Base-by-base conservation (phyloP, 345 rosid species). In the Brassica rapa region DNA sequence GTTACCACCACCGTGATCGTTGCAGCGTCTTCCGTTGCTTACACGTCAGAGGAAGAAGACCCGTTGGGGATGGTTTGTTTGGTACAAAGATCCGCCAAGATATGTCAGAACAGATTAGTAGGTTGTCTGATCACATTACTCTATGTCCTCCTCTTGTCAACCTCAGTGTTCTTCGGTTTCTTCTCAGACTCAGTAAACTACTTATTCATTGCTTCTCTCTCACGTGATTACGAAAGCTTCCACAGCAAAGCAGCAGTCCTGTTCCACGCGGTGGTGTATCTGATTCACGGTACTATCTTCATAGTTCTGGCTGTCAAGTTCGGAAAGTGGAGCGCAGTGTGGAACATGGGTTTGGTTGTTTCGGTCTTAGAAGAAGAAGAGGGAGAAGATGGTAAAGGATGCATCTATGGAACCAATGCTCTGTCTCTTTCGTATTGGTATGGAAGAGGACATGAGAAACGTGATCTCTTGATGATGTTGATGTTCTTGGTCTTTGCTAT, bases 91-190 rank as follows among this genome's bases (percentile, higher is more conserved):
- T 43, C 79, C 5, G 8, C 71, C 12, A 64, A 75, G 5, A 70
- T 53, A 49, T 78, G 77, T 19, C 43, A 21, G 60, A 62, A 60
- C 16, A 77, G 82, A 37, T 6, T 82, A n/a, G 43, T 16, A 65
- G 87, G 89, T 29, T 86, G 87, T 37, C 49, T 86, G 24, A 63
- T 87, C 11, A 84, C 90, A 37, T 87, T 83, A 19, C 25, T 83
- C 4, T 86, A 77, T 68, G 83, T 73, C 27, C 78, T 80, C 41
- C 8, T 78, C 43, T 72, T 81, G 63, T 84, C 83, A 37, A 74
- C 80, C 5, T 61, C 70, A 43, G 74, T 70, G 29, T 60, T 82
- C 35, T 46, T 72, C 6, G 87, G 87, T 6, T 57, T 84, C 76
- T 23, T 81, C 62, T 51, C 63, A 35, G 35, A 6, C 12, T 59